Evolutionary conservation across 2,329 filamentous ascomycete species (phyloP).

Genomic region (Myriosclerotinia scirpicola): DNA sequence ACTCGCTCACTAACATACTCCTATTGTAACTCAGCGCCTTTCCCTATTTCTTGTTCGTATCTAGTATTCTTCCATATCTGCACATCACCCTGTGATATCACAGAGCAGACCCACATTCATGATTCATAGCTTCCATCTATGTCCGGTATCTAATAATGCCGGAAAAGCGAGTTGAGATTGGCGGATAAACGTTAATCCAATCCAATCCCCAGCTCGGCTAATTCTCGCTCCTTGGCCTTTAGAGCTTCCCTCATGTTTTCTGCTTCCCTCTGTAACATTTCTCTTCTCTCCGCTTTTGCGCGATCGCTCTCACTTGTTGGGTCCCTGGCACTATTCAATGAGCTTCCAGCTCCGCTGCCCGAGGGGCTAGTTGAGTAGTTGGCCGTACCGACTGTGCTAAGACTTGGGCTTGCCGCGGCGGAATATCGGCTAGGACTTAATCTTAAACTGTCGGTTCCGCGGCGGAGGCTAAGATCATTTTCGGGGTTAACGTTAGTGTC

Average conservation of each 20-base stretch:
- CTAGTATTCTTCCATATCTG: not conserved
- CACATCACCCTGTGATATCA: not conserved
- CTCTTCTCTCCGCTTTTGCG: constrained; percentile 60
- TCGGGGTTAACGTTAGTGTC: constrained; percentile 25
- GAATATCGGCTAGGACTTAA: constrained; percentile 29
- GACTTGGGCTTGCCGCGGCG: constrained; percentile 25
- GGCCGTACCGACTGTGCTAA: constrained; percentile 18
- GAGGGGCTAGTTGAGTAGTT: constrained; percentile 39
- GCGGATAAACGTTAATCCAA: constrained; percentile 16
- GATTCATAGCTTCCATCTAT: constrained; percentile 2
- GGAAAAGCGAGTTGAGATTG: not conserved
- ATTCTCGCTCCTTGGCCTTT: constrained; percentile 38
- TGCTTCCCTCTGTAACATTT: constrained; percentile 68
- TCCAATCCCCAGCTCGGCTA: constrained; percentile 35
- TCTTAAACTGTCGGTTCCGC: constrained; percentile 22
- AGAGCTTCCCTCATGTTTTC: constrained; percentile 61
- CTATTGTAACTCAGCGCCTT: constrained; percentile 6
- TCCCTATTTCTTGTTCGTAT: not conserved
- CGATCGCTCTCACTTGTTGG: constrained; percentile 49
- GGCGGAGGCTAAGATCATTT: constrained; percentile 22
- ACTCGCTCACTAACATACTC: not conserved
- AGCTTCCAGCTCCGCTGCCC: constrained; percentile 41
- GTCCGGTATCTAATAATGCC: not conserved
- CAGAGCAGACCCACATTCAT: constrained; percentile 11
- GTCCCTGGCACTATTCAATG: constrained; percentile 37